Evolutionary conservation across 345 rosid genomes (phyloP).

Genomic region (Conringia planisiliqua): DNA sequence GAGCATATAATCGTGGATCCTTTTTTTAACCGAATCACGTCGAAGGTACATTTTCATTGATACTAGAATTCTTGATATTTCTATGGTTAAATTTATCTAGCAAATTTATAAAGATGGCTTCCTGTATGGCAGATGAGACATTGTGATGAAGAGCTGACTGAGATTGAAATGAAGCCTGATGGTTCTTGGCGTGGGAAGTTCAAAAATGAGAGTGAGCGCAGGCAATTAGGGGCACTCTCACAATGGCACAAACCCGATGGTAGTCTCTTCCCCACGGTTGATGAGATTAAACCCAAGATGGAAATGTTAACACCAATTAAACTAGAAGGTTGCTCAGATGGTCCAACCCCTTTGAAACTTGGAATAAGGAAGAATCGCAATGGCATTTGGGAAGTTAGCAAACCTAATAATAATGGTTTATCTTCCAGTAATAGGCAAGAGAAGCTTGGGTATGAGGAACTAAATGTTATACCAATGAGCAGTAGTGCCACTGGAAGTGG

Average conservation of each 20-base stretch:
- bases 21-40: conserved; percentile 83
- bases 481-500: conserved; percentile 90
- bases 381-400: conserved; percentile 87
- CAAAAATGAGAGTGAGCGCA: conserved; percentile 66
- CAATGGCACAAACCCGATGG: conserved; percentile 83
- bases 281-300: conserved; percentile 42
- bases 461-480: conserved; percentile 74
- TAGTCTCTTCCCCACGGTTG: conserved; percentile 37
- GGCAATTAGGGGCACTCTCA: conserved; percentile 71
- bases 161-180: conserved; percentile 84
- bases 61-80: background rate
- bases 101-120: background rate
- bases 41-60: conserved; percentile 48
- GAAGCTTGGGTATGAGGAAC: conserved; percentile 44
- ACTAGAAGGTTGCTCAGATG: conserved; percentile 72
- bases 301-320: conserved; percentile 50
- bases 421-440: conserved; percentile 62
- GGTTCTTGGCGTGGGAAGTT: conserved; percentile 96
- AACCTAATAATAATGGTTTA: conserved; percentile 55
- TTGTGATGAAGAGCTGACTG: conserved; percentile 79
- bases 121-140: conserved; percentile 55
- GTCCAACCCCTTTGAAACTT: conserved; percentile 67
- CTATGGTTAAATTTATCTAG: background rate
- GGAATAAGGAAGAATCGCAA: conserved; percentile 77
- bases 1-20: conserved; percentile 81